Base-by-base conservation (phyloP, 176 grass and related monocot species). In the Phragmites australis region DNA sequence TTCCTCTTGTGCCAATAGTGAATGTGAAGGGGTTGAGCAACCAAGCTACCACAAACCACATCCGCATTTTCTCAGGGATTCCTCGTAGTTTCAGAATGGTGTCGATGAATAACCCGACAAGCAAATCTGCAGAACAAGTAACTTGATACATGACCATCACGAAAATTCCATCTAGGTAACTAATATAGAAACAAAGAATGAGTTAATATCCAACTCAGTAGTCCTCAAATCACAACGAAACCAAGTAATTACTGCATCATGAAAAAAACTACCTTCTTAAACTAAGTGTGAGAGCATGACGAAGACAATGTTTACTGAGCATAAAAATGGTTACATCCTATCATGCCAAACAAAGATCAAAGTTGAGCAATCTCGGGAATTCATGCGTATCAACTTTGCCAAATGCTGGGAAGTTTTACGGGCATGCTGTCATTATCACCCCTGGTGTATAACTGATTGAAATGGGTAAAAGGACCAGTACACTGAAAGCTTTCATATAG, bases 1-100 rank as follows among this genome's bases (percentile, higher is more conserved):
- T 98, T 75, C 95, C 92, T 80, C 95, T 93, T 17, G 95, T 94
- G 59, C 95, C 92, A 81, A 98, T 98, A 58, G 95, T 94, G 59
- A 93, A 94, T 5, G 95, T 98, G 82, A 94, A 98, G 16, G 92
- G 95, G 39, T 94, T 94, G 81, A 98, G 93, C 9, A 98, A 77
- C 95, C 92, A 98, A 42, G 81, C 80, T 61, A 86, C 77, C 15
- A 98, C 88, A 37, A 86, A 88, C 90, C 89, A 93, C 43, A 91
- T 68, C n/a, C 95, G 83, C 14, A 74, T 42, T 70, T 86, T 85
- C 42, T 87, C 86, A 57, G 86, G 95, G 41, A 98, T 73, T 21
- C 90, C 86, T 21, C 90, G 81, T 25, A 91, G 65, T 74, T 89
- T 87, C 40, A 92, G 81, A 79, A 98, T 88, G 34, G 49, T 78